phyloP scores from a whole-genome alignment of 2,329 filamentous ascomycete species.

The Fusarium brevicatenulatum region DNA sequence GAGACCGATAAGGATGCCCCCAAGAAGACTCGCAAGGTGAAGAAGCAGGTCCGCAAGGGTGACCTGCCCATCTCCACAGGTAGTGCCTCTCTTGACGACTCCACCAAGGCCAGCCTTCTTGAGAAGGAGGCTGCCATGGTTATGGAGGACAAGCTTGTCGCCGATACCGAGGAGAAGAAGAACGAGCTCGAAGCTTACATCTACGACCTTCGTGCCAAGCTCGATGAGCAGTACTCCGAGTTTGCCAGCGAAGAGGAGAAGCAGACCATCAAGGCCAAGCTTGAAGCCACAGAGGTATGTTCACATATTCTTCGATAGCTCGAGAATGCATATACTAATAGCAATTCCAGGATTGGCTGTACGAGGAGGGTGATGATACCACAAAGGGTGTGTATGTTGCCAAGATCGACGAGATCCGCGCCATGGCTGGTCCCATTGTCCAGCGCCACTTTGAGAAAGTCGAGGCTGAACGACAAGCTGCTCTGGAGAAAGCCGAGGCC shows the following conservation, averaged over 20 bases:
- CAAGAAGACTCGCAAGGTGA: slow-evolving; percentile 96
- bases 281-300: slow-evolving; percentile 86
- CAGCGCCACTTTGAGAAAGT: slow-evolving; percentile 96
- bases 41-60: slow-evolving; percentile 99
- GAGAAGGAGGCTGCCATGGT: slow-evolving; percentile 93
- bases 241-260: slow-evolving; percentile 95
- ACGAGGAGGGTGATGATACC: slow-evolving; percentile 95
- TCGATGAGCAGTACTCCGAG: slow-evolving; percentile 89
- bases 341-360: slow-evolving; percentile 87
- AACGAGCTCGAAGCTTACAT: slow-evolving; percentile 98
- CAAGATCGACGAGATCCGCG: slow-evolving; percentile 96
- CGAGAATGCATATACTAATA: slow-evolving; percentile 12
- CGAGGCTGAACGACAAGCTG: slow-evolving; percentile 83
- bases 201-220: slow-evolving; percentile 95
- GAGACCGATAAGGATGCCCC: slow-evolving; percentile 79
- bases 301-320: neutral
- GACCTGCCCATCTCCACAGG: slow-evolving; percentile 88
- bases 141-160: slow-evolving; percentile 98
- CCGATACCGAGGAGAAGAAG: slow-evolving; percentile 99
- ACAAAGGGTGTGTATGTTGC: slow-evolving; percentile 92
- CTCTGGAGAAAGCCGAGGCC: slow-evolving; percentile 80
- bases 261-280: slow-evolving; percentile 82
- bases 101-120: slow-evolving; percentile 70
- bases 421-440: slow-evolving; percentile 88
- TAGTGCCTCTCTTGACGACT: slow-evolving; percentile 80